These are phyloP conservation scores for Candida gorgasii DNA, from an alignment of 805 yeast genomes.

Conservation along the genomic window DNA sequence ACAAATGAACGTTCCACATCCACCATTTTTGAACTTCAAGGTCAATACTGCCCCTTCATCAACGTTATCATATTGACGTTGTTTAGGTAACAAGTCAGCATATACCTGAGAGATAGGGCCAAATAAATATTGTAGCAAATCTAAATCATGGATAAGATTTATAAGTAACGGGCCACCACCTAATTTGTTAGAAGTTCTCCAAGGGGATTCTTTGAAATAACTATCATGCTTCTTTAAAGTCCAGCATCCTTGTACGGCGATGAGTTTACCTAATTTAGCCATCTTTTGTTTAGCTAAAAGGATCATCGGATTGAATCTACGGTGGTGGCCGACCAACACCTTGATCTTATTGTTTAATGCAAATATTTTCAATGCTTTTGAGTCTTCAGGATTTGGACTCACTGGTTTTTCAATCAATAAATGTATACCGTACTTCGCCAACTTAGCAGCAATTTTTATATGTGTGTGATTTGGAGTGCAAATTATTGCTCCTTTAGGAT, in stretches of 20 bases:
- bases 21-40: constrained; percentile 31
- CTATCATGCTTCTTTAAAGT: constrained; percentile 33
- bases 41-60: constrained; percentile 42
- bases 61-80: constrained; percentile 30
- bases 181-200: constrained; percentile 28
- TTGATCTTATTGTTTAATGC: constrained; percentile 24
- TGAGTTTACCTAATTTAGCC: constrained; percentile 27
- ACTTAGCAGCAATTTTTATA: constrained; percentile 27
- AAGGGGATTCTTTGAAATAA: constrained; percentile 32
- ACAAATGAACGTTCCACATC: constrained; percentile 38
- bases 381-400: constrained; percentile 30
- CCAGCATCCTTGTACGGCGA: constrained; percentile 44
- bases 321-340: constrained; percentile 40
- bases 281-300: constrained; percentile 32
- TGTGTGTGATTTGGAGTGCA: constrained; percentile 45
- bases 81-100: constrained; percentile 35
- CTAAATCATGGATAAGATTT: constrained; percentile 42
- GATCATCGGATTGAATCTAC: constrained; percentile 43
- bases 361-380: constrained; percentile 28
- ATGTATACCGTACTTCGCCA: constrained; percentile 35
- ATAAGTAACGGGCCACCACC: constrained; percentile 42
- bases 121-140: constrained; percentile 35
- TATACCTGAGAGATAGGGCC: constrained; percentile 39
- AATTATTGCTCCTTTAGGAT: constrained; percentile 40
- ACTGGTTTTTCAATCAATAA: constrained; percentile 41